Evolutionary conservation across 768 basidiomycete species (phyloP).

Genomic region (Pleurotus cornucopiae): DNA sequence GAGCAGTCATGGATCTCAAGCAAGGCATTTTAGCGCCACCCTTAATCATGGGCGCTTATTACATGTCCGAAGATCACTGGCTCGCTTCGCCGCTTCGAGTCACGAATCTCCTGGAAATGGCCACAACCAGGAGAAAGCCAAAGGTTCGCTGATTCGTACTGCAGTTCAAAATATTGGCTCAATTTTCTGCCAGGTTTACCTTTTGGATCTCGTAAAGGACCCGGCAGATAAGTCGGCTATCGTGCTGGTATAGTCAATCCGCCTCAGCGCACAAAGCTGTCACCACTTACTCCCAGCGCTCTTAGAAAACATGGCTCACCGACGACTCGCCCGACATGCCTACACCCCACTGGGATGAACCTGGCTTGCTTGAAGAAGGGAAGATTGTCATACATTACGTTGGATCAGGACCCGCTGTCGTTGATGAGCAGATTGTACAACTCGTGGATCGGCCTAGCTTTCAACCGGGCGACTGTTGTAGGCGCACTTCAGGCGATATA

Average conservation of each 20-base stretch:
- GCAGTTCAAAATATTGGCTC: not conserved
- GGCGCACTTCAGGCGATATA: slow-evolving; percentile 70
- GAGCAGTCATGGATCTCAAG: not conserved
- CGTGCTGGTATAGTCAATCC: slow-evolving; percentile 50
- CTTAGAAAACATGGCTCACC: slow-evolving; percentile 86
- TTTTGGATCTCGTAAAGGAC: slow-evolving; percentile 61
- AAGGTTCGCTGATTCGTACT: not conserved
- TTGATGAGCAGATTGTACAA: slow-evolving; percentile 60
- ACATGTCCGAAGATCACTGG: no score
- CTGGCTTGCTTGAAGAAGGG: slow-evolving; percentile 70
- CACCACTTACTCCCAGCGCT: not conserved
- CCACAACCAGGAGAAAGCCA: not conserved
- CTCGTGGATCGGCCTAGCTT: slow-evolving; percentile 71
- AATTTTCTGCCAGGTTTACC: slow-evolving; percentile 48
- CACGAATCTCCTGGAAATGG: no score
- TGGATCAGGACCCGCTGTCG: slow-evolving; percentile 51
- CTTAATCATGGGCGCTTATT: no score
- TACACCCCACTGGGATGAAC: slow-evolving; percentile 49
- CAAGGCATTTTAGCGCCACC: no score
- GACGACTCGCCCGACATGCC: slow-evolving; percentile 46
- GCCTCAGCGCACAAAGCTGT: not conserved
- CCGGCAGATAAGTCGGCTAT: slow-evolving; percentile 47
- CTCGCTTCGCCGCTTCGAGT: no score
- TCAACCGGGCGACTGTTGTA: slow-evolving; percentile 78
- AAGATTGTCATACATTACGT: slow-evolving; percentile 82